Conservation (phyloP, 805 yeast species). For the Barnettozyma populi region DNA sequence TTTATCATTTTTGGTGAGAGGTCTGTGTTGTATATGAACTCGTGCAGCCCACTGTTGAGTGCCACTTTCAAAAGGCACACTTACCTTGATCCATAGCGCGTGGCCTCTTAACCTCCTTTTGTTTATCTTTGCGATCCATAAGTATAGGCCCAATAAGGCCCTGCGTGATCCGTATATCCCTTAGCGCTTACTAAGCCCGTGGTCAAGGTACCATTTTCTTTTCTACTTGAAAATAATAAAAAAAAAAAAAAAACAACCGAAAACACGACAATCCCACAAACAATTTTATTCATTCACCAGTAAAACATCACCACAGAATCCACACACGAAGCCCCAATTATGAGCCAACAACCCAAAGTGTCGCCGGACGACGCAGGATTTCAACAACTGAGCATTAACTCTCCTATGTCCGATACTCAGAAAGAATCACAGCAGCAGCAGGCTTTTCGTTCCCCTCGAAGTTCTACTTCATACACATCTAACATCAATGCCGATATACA, state of each 20-base stretch:
- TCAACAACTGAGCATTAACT: constrained; percentile 1
- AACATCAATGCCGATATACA: constrained; percentile 70
- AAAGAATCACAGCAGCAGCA: not conserved
- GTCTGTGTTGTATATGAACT: too few relatives aligned
- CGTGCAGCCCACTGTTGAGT: too few relatives aligned
- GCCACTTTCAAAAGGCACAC: too few relatives aligned
- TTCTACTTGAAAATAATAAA: not conserved
- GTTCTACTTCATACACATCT: constrained; percentile 27
- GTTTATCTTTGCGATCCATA: too few relatives aligned
- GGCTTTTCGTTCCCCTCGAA: constrained; percentile 19
- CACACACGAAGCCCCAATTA: not conserved
- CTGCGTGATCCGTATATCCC: too few relatives aligned
- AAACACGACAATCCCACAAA: not conserved
- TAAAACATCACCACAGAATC: too few relatives aligned
- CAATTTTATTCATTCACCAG: not conserved
- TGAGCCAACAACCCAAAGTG: not conserved
- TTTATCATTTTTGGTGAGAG: too few relatives aligned
- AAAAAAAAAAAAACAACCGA: not conserved
- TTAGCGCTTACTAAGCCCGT: not conserved
- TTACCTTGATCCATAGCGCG: too few relatives aligned
- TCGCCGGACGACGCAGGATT: constrained; percentile 7
- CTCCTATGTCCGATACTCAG: not conserved
- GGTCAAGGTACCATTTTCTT: not conserved
- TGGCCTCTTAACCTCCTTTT: too few relatives aligned
- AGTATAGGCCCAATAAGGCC: too few relatives aligned